phyloP scores from a whole-genome alignment of 306 rosid species.

The Inga laurina region DNA sequence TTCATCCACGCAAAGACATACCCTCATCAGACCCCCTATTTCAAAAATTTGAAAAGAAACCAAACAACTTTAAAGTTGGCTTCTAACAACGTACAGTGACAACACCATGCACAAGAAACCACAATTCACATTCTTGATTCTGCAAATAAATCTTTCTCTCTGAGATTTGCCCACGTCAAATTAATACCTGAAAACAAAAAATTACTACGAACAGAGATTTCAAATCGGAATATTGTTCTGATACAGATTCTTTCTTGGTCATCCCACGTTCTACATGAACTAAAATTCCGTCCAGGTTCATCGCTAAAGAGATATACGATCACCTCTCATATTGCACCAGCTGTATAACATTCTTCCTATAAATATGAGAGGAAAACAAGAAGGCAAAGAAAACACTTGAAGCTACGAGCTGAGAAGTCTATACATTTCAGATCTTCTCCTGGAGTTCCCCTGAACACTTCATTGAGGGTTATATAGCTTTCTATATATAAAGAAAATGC shows the following conservation, averaged over 20 bases:
- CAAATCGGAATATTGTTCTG: conserved; percentile 2
- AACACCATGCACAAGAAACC: too few species aligned
- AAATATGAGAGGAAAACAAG: conserved; percentile 10
- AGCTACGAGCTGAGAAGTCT: background rate
- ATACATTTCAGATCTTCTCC: conserved; percentile 30
- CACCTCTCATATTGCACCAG: too few species aligned
- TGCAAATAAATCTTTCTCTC: too few species aligned
- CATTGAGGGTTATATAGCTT: conserved; percentile 22
- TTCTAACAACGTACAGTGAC: too few species aligned
- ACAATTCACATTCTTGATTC: too few species aligned
- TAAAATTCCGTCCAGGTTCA: conserved; percentile 29
- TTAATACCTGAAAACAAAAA: too few species aligned
- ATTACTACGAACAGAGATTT: too few species aligned
- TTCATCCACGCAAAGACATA: too few species aligned
- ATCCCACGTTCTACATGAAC: background rate
- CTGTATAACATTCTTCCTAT: background rate
- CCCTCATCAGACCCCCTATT: too few species aligned
- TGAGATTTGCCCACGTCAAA: background rate
- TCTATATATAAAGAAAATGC: too few species aligned
- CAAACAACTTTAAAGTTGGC: too few species aligned
- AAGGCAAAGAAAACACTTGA: background rate
- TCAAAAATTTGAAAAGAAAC: too few species aligned
- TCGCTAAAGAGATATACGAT: background rate
- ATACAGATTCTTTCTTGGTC: conserved; percentile 7
- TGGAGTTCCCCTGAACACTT: conserved; percentile 40